Evolutionary conservation across 163 green algal genomes (phyloP), one percentile per base, ranked within the genome.

Genomic region (Chloromonas sp.): DNA sequence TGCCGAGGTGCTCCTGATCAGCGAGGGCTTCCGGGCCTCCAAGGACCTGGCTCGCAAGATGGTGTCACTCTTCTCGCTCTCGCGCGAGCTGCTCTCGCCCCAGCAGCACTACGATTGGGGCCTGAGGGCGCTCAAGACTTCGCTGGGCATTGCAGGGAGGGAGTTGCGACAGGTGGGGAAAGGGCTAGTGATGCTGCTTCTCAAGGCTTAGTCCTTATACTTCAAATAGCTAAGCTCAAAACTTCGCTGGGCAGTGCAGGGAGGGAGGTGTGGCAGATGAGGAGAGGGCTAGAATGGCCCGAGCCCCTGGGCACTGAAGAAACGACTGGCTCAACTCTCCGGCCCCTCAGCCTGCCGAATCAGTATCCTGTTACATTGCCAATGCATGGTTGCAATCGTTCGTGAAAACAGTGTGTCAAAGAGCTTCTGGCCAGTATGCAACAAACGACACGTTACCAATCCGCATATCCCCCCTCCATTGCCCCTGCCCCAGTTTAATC

Each of bases 41-140:
- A 90, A 88, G 81, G 74, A 86, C 58, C 78, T 95, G 3, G 89
- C 92, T 0, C 85, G 88, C 81, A 94, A 93, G 81, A 82, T 96
- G 57, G 92, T 96, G 5, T 84, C 90, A 2, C 85, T 97, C 58
- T 97, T 96, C 85, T 88, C 61, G 57, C 83, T 96, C 60, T 91
- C 89, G n/a, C 87, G 88, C 71, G 91, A 96, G 87, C 89, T 95
- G 61, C 84, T 97, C 61, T 94, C 90, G 0, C 84, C 87, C 61
- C 92, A 96, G 87, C 89, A 94, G 90, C 93, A 96, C 89, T 98
- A 98, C 85, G 94, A 98, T 82, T 98, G 94, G 94, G 94, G 94
- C 58, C 87, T 98, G 77, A 89, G 94, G 58, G 93, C 93, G 3
- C 89, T 97, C 3, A 97, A 97, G 83, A 93, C 89, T 0, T 89